phyloP scores from a whole-genome alignment of 2,329 filamentous ascomycete species.

The Fusarium chuoi region DNA sequence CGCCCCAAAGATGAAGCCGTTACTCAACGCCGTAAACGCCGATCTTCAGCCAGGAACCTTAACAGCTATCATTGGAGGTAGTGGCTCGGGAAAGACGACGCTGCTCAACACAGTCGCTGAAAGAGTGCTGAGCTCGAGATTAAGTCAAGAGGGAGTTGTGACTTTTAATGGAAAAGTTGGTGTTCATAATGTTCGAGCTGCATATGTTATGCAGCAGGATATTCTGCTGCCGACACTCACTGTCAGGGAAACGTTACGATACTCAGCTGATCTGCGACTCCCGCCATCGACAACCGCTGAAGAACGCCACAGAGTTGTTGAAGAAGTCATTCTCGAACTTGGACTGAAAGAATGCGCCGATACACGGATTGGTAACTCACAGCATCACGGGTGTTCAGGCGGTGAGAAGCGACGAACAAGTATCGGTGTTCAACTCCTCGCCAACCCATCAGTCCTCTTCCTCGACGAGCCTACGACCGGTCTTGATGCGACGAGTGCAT shows the following conservation, averaged over 20 bases:
- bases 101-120: constrained; percentile 77
- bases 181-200: constrained; percentile 66
- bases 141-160: constrained; percentile 63
- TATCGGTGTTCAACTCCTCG: constrained; percentile 81
- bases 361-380: constrained; percentile 76
- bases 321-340: constrained; percentile 80
- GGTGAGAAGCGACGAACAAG: constrained; percentile 82
- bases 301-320: constrained; percentile 72
- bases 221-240: constrained; percentile 78
- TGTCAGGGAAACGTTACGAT: constrained; percentile 78
- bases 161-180: constrained; percentile 70
- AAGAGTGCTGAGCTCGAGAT: constrained; percentile 67
- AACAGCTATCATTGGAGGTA: constrained; percentile 80
- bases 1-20: constrained; percentile 56
- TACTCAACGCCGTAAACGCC: constrained; percentile 72
- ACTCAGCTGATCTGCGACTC: constrained; percentile 77
- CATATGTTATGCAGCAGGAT: constrained; percentile 83
- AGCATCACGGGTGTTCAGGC: constrained; percentile 80
- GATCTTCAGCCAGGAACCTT: constrained; percentile 72
- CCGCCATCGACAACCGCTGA: constrained; percentile 68
- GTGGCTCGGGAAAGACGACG: constrained; percentile 78
- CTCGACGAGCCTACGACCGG: constrained; percentile 84
- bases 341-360: constrained; percentile 81
- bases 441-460: constrained; percentile 81
- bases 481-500: constrained; percentile 80